Evolutionary conservation across 78 protist species (phyloP).

Genomic region (Cavenderia fasciculata): DNA sequence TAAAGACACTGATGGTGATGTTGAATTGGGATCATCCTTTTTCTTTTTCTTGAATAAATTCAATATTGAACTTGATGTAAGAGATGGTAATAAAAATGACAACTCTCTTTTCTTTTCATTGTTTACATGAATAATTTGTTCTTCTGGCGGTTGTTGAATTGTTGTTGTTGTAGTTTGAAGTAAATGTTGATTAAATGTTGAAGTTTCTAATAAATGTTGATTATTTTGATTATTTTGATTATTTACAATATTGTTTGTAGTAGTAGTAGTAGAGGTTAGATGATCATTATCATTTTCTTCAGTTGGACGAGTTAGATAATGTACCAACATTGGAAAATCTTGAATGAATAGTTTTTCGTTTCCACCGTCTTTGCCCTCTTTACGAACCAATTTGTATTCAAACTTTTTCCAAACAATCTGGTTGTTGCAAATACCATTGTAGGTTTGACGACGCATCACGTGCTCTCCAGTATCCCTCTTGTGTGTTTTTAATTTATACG

Average conservation of each 20-base stretch:
- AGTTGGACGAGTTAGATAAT: conserved; percentile 51
- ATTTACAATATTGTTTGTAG: not conserved
- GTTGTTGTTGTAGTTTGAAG: not conserved
- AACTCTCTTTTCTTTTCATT: not conserved
- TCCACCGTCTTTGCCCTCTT: not conserved
- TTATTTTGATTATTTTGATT: not conserved
- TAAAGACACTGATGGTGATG: not conserved
- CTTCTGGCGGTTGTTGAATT: not conserved
- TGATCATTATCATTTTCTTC: not conserved
- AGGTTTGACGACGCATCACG: conserved; percentile 73
- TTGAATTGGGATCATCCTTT: not conserved
- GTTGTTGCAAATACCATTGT: conserved; percentile 31
- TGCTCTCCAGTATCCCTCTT: conserved; percentile 65
- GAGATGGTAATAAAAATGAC: not conserved
- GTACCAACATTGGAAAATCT: conserved; percentile 74
- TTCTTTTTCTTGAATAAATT: conserved; percentile 33
- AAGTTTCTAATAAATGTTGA: no score
- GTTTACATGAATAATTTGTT: not conserved
- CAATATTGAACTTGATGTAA: conserved; percentile 2
- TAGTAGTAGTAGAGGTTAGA: not conserved
- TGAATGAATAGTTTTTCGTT: conserved; percentile 22
- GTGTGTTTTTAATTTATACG: conserved; percentile 72
- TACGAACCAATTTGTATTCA: conserved; percentile 45
- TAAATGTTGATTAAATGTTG: not conserved
- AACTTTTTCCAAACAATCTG: conserved; percentile 59